Percentiles rank a stretch among this genome's conserved stretches.
These are phyloP conservation scores for Suillus weaverae DNA, from an alignment of 768 basidiomycete species.

Conservation along the genomic window DNA sequence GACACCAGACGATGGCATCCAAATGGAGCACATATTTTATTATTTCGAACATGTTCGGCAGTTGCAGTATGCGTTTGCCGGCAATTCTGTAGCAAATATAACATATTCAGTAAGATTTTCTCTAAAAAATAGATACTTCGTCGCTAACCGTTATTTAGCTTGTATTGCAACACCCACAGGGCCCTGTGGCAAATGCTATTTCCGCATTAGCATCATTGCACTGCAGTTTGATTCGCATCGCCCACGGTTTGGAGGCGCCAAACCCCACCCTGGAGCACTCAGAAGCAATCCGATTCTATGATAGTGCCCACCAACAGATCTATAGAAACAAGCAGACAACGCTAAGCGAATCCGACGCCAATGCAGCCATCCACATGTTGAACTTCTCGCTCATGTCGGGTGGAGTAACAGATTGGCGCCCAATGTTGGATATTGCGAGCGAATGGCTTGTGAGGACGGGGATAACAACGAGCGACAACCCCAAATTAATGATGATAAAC, in stretches of 20 bases:
- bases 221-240: slow-evolving; percentile 58
- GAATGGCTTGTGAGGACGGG: slow-evolving; percentile 77
- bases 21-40: slow-evolving; percentile 64
- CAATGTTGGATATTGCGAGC: slow-evolving; percentile 65
- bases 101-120: slow-evolving; percentile 59
- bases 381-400: slow-evolving; percentile 72
- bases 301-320: slow-evolving; percentile 67
- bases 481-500: slow-evolving; percentile 53
- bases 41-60: slow-evolving; percentile 74
- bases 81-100: slow-evolving; percentile 59
- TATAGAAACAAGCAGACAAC: slow-evolving; percentile 53
- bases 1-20: slow-evolving; percentile 43
- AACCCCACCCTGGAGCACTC: slow-evolving; percentile 55
- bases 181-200: slow-evolving; percentile 69
- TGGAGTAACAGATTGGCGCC: slow-evolving; percentile 67
- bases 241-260: slow-evolving; percentile 59
- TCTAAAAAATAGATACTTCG: neutral
- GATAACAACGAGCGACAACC: slow-evolving; percentile 62
- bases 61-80: slow-evolving; percentile 65
- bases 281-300: slow-evolving; percentile 62
- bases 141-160: slow-evolving; percentile 31
- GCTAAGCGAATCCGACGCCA: slow-evolving; percentile 68
- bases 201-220: slow-evolving; percentile 78
- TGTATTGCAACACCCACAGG: slow-evolving; percentile 64
- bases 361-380: slow-evolving; percentile 77